Base-by-base conservation (phyloP, 2,329 filamentous ascomycete genomes). In the Cercospora beticola region DNA sequence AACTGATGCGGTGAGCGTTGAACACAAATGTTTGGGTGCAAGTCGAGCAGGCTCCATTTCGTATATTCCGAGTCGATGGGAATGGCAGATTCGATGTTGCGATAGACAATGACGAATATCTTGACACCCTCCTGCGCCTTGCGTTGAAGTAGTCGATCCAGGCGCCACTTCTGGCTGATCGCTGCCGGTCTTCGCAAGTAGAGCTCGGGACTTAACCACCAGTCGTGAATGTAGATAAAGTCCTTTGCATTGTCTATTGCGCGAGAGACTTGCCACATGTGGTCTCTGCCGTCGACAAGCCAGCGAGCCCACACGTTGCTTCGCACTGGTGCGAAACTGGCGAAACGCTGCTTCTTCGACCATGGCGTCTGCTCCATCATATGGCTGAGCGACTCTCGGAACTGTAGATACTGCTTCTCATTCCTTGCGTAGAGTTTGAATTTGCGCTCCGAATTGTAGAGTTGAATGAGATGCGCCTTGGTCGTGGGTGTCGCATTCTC, bases 241-340 rank as follows among this genome's bases (percentile, higher is more conserved):
- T 98, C 95, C 76, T 92, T 92, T 8, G 95, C 95, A 89, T 97
- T 97, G 78, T 93, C 95, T 76, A 99, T 96, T 12, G 95, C 95
- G 72, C 94, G 88, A 10, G 94, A 98, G 7, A 98, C 93, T 78
- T 97, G 97, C 95, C 95, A 99, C 94, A 98, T 98, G 83, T 98
- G 96, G 79, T 99, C 95, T 73, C 95, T 89, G 16, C 92, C 95
- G 80, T 99, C 95, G 0, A 99, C 94, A 8, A 99, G 87, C 94
- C 94, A 98, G 77, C 97, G 93, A 2, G 94, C 93, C 81, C 94
- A 95, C 30, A 95, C 93, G 54, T 90, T 90, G 58, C 88, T 89
- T 68, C 95, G 88, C 1, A 98, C 91, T 0, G 95, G 95, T 0
- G 95, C 94, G 81, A 96, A 99, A 79, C 94, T 97, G 74, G 91